These are phyloP conservation scores for Aureobasidium sp. DNA, from an alignment of 2,329 filamentous ascomycete species.

Conservation along the genomic window DNA sequence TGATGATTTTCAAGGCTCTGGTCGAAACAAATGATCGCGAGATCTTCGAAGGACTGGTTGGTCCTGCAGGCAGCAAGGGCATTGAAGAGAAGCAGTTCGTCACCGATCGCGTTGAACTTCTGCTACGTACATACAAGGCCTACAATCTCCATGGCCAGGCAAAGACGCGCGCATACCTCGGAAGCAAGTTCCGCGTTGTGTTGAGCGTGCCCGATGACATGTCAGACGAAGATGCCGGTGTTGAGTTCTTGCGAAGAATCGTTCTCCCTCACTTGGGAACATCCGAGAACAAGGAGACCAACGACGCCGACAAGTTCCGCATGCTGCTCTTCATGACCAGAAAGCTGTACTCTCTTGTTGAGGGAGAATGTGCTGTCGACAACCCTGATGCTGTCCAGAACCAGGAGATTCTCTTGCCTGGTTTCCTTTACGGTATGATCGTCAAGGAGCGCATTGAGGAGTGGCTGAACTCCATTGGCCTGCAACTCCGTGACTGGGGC, in stretches of 20 bases:
- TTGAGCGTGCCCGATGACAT: slow-evolving; percentile 77
- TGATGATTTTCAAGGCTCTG: slow-evolving; percentile 95
- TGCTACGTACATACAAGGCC: slow-evolving; percentile 87
- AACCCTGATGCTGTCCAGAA: slow-evolving; percentile 96
- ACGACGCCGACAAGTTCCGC: slow-evolving; percentile 88
- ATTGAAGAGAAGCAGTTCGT: slow-evolving; percentile 80
- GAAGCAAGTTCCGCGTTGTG: slow-evolving; percentile 84
- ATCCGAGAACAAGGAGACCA: slow-evolving; percentile 70
- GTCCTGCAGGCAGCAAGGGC: slow-evolving; percentile 66
- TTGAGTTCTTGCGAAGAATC: slow-evolving; percentile 82
- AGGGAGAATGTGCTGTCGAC: slow-evolving; percentile 86
- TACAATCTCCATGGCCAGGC: slow-evolving; percentile 77
- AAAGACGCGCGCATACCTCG: slow-evolving; percentile 79
- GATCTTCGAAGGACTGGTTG: slow-evolving; percentile 90
- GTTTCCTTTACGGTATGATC: slow-evolving; percentile 90
- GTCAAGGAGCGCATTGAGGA: slow-evolving; percentile 93
- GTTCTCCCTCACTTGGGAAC: slow-evolving; percentile 89
- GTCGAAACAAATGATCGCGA: slow-evolving; percentile 94
- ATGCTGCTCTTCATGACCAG: slow-evolving; percentile 93
- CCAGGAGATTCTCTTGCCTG: slow-evolving; percentile 88
- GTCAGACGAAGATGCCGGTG: slow-evolving; percentile 81
- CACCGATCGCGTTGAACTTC: slow-evolving; percentile 85
- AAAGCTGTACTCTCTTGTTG: slow-evolving; percentile 88
- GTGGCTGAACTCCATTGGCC: slow-evolving; percentile 61
- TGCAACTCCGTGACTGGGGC: slow-evolving; percentile 44